Conservation (phyloP, 176 grass and related monocot genomes). For the Saccharum officinarum region DNA sequence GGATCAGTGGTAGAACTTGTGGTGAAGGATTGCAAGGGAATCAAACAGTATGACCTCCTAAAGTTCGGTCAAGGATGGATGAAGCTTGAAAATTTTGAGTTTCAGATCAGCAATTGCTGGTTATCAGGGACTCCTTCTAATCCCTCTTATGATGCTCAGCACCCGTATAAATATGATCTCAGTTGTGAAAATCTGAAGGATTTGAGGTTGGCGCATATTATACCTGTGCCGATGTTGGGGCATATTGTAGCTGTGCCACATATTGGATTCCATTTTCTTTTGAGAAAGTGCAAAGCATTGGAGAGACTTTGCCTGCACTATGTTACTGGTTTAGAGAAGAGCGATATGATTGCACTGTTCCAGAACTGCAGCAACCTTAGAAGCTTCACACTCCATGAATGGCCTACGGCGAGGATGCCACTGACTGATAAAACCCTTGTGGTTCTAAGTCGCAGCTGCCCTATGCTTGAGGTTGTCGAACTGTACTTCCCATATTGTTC, state of each 20-base stretch:
- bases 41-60: slow-evolving; percentile 39
- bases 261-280: slow-evolving; percentile 33
- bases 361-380: background rate
- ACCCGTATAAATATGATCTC: slow-evolving; percentile 10
- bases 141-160: background rate
- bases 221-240: background rate
- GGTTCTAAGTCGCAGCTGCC: slow-evolving; percentile 43
- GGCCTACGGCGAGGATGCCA: background rate
- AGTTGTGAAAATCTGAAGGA: slow-evolving; percentile 44
- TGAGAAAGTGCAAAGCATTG: slow-evolving; percentile 31
- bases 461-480: slow-evolving; percentile 50
- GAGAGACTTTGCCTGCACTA: slow-evolving; percentile 47
- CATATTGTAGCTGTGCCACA: no score
- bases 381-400: slow-evolving; percentile 40
- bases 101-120: slow-evolving; percentile 19
- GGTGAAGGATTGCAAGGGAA: slow-evolving; percentile 28
- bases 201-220: slow-evolving; percentile 38
- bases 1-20: slow-evolving; percentile 49
- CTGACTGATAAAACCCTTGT: slow-evolving; percentile 53
- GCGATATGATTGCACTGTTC: slow-evolving; percentile 52
- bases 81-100: slow-evolving; percentile 52
- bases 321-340: slow-evolving; percentile 35
- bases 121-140: background rate
- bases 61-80: slow-evolving; percentile 16
- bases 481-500: slow-evolving; percentile 27